Evolutionary conservation across 225 moss, liverwort and hornwort species (phyloP).

Genomic region (Sphagnum tenellum): DNA sequence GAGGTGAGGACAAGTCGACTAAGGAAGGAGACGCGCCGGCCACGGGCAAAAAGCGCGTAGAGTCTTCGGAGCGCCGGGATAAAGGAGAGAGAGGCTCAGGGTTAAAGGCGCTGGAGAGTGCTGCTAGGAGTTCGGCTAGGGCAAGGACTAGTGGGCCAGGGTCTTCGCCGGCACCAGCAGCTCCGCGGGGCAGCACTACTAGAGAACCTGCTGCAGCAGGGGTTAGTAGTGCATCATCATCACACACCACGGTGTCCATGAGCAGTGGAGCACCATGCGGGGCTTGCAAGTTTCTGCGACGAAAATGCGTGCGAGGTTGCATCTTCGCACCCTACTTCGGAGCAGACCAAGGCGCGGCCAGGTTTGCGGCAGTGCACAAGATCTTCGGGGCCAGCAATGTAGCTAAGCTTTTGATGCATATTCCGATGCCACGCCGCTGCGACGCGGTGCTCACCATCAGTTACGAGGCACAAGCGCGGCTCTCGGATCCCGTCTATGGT

Average conservation of each 20-base stretch:
- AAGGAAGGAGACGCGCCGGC: no score
- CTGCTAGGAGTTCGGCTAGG: constrained; percentile 1
- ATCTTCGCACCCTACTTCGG: constrained; percentile 66
- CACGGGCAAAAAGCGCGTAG: no score
- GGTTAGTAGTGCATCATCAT: no score
- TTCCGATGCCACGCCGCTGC: constrained; percentile 45
- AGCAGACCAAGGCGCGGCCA: constrained; percentile 47
- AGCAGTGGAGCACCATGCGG: constrained; percentile 66
- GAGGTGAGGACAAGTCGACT: no score
- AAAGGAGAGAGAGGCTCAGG: background rate
- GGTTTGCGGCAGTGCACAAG: constrained; percentile 53
- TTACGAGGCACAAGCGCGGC: constrained; percentile 53
- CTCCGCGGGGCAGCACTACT: constrained; percentile 15
- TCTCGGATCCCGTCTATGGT: constrained; percentile 54
- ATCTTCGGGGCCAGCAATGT: constrained; percentile 67
- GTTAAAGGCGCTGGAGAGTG: constrained; percentile 22
- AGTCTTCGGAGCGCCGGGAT: no score
- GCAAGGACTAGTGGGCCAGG: no score
- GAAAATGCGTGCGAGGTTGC: constrained; percentile 56
- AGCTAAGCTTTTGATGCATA: constrained; percentile 43
- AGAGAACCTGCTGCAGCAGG: no score
- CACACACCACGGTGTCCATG: constrained; percentile 29
- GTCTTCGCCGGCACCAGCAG: constrained; percentile 8
- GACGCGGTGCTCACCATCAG: constrained; percentile 55
- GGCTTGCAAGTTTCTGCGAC: constrained; percentile 48